Evolutionary conservation across 768 basidiomycete species (phyloP), one percentile per base, ranked within the genome.

Genomic region (Naganishia vishniacii): DNA sequence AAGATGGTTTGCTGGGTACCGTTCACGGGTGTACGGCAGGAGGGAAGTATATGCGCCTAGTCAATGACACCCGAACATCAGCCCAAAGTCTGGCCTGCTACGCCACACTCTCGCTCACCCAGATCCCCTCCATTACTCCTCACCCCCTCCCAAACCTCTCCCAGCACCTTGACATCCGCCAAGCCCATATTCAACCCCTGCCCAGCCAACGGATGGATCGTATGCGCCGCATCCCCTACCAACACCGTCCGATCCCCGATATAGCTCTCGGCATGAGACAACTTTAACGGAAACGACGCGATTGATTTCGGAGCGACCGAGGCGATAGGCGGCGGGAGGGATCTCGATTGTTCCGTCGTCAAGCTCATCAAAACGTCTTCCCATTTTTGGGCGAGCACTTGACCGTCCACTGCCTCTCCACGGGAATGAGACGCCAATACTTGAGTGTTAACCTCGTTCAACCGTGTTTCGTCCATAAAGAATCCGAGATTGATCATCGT

Each of bases 161-260:
- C 80, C 15, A 99, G 82, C 62, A 82, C 82, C 71, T 86, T 82
- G 2, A 87, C 89, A 74, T 99, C 94, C 0, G 81, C 86, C 29
- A 99, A 80, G n/a, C 94, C 95, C 73, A 94, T 80, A 75, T 99
- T 98, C 44, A 98, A 81, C 0, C 94, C 95, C 75, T 98, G 94
- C 1, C 95, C 95, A 0, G 93, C 94, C 28, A 98, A 83, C 0
- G 95, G 94, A 73, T 98, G 94, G 1, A 91, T 81, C 0, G 89
- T 90, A 72, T 98, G 95, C 18, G 93, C 95, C 0, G 94, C 93
- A 77, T 99, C 95, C 1, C 95, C 95, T 1, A 98, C 84, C 8
- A 98, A 84, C 1, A 87, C 92, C 0, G 89, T 93, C 4, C 94
- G 83, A 2, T 79, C 75, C 16, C 92, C 91, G 46, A 93, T 79